Evolutionary conservation across 345 rosid genomes (phyloP).

Genomic region (Orychophragmus violaceus): DNA sequence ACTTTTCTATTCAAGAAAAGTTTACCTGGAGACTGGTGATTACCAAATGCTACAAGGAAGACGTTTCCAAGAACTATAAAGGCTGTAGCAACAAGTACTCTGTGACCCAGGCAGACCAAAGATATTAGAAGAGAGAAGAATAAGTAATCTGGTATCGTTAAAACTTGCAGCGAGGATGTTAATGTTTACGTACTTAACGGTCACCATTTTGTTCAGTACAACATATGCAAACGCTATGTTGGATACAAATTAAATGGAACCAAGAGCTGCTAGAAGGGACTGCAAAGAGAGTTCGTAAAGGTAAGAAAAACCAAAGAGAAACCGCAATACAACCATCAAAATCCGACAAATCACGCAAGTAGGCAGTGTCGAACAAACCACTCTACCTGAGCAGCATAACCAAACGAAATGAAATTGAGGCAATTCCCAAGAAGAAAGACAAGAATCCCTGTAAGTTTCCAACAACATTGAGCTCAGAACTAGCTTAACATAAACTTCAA

Average conservation of each 20-base stretch:
- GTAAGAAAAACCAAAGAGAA: not conserved
- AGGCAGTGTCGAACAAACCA: too few species aligned
- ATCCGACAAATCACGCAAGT: too few species aligned
- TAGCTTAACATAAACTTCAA: slow-evolving; percentile 10
- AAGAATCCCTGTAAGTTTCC: slow-evolving; percentile 57
- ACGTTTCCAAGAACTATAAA: too few species aligned
- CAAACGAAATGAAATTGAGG: slow-evolving; percentile 93
- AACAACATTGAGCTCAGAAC: slow-evolving; percentile 19
- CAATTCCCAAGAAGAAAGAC: slow-evolving; percentile 89
- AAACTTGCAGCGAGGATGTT: not conserved
- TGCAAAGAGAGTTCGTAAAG: slow-evolving; percentile 34
- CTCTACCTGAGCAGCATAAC: too few species aligned
- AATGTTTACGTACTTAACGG: slow-evolving; percentile 75
- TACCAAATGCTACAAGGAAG: too few species aligned
- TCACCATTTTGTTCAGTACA: too few species aligned
- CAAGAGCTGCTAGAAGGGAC: slow-evolving; percentile 99
- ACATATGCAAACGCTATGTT: slow-evolving; percentile 95
- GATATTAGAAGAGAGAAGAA: not conserved
- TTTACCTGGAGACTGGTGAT: slow-evolving; percentile 97
- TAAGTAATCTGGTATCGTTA: not conserved
- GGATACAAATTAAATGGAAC: slow-evolving; percentile 90
- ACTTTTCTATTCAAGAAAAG: not conserved
- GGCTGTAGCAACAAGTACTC: too few species aligned
- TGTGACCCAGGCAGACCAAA: slow-evolving; percentile 30
- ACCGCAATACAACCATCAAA: not conserved